Conservation (phyloP, 2,329 filamentous ascomycete species). For the Colletotrichum spinosum region DNA sequence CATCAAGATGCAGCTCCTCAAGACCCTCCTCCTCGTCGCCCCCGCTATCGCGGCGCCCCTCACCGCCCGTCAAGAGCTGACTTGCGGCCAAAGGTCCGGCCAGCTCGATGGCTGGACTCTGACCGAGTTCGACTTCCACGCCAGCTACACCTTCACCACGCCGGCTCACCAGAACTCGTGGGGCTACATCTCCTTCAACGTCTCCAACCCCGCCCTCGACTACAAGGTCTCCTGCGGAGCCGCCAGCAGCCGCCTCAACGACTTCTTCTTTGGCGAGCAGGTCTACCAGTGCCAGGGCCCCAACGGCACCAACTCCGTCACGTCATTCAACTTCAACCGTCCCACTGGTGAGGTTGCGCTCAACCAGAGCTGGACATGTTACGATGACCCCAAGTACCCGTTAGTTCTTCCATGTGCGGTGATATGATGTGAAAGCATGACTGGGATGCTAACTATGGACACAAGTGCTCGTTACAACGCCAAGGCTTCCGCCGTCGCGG, state of each 20-base stretch:
- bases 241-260: constrained; percentile 53
- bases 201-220: constrained; percentile 58
- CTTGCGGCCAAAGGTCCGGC: constrained; percentile 36
- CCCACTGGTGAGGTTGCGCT: constrained; percentile 51
- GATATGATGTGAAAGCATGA: not conserved
- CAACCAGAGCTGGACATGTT: constrained; percentile 63
- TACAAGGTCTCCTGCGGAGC: constrained; percentile 53
- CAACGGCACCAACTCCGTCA: constrained; percentile 45
- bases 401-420: constrained; percentile 10
- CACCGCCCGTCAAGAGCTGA: constrained; percentile 9
- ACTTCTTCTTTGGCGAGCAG: constrained; percentile 63
- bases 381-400: constrained; percentile 48
- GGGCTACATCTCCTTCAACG: constrained; percentile 61
- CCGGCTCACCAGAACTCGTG: constrained; percentile 63
- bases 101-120: constrained; percentile 51
- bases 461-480: constrained; percentile 44
- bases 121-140: constrained; percentile 59
- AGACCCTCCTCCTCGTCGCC: constrained; percentile 27
- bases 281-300: constrained; percentile 56
- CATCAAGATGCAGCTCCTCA: constrained; percentile 18
- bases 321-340: constrained; percentile 57
- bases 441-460: not conserved
- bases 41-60: constrained; percentile 31
- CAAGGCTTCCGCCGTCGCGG: constrained; percentile 41
- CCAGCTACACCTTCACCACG: constrained; percentile 61